Conservation (phyloP, 495 filamentous ascomycete species). For the Xylaria palmicola region DNA sequence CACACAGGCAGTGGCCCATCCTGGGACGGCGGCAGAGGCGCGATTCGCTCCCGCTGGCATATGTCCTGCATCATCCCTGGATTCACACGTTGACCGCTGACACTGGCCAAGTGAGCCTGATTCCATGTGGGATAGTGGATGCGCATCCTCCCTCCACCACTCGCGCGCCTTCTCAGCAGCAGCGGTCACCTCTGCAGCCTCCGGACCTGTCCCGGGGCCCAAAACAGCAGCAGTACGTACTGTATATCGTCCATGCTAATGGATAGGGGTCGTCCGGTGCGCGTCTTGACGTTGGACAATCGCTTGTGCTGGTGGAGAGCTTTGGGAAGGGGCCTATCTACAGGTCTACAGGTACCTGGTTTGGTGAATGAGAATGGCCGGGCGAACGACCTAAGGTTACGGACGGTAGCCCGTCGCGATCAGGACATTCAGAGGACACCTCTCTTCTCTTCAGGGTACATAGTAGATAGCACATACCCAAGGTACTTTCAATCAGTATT, state of each 20-base stretch:
- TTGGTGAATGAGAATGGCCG: background rate
- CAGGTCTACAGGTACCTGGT: no score
- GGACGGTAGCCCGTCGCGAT: no score
- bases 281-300: background rate
- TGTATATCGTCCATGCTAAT: conserved; percentile 1
- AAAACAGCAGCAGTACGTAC: no score
- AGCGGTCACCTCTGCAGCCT: conserved; percentile 8
- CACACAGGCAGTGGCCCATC: background rate
- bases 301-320: background rate
- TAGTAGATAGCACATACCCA: no score
- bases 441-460: no score
- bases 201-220: no score
- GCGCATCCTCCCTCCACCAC: conserved; percentile 14
- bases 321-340: background rate
- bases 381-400: background rate
- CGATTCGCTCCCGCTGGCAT: conserved; percentile 21
- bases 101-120: conserved; percentile 21
- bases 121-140: conserved; percentile 17
- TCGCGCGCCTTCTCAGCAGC: conserved; percentile 4
- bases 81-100: conserved; percentile 33
- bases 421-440: no score
- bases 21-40: conserved; percentile 17
- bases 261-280: conserved; percentile 5
- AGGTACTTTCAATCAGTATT: no score
- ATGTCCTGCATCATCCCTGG: conserved; percentile 25